Percentiles rank a stretch among this genome's conserved stretches.
These are phyloP conservation scores for Pontederia crassipes DNA, from an alignment of 176 grass and related monocot species.

Conservation along the genomic window DNA sequence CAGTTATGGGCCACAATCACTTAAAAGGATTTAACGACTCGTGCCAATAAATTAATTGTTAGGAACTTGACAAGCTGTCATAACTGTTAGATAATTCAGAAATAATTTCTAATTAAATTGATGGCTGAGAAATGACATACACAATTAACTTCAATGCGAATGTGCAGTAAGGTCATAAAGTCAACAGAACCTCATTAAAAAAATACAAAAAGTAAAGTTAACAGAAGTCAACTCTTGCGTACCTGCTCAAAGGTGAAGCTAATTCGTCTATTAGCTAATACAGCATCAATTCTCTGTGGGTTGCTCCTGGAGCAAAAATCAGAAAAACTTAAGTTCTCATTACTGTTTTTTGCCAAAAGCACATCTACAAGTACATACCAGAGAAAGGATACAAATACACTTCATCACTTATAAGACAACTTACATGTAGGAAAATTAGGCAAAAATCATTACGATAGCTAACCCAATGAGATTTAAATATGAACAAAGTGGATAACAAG, in stretches of 20 bases:
- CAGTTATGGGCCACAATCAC: constrained; percentile 9
- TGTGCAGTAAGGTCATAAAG: too few species aligned
- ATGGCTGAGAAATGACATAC: too few species aligned
- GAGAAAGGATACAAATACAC: constrained; percentile 13
- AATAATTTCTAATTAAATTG: too few species aligned
- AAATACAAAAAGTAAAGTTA: not conserved
- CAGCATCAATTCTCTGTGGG: constrained; percentile 83
- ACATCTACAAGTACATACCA: constrained; percentile 3
- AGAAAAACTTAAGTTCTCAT: not conserved
- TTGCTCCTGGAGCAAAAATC: constrained; percentile 53
- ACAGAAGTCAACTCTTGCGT: constrained; percentile 22
- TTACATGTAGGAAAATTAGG: too few species aligned
- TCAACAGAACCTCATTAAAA: too few species aligned
- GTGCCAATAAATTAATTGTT: too few species aligned
- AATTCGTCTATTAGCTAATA: constrained; percentile 79
- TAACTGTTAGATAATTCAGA: too few species aligned
- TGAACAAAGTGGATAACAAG: not conserved
- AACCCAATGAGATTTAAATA: not conserved
- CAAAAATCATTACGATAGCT: not conserved
- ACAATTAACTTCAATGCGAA: too few species aligned
- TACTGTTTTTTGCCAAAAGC: not conserved
- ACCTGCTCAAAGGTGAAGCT: constrained; percentile 96
- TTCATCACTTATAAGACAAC: too few species aligned
- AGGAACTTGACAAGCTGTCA: too few species aligned
- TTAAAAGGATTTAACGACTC: not conserved